Evolutionary conservation across 345 rosid genomes (phyloP).

Genomic region (Streptanthus diversifolius): DNA sequence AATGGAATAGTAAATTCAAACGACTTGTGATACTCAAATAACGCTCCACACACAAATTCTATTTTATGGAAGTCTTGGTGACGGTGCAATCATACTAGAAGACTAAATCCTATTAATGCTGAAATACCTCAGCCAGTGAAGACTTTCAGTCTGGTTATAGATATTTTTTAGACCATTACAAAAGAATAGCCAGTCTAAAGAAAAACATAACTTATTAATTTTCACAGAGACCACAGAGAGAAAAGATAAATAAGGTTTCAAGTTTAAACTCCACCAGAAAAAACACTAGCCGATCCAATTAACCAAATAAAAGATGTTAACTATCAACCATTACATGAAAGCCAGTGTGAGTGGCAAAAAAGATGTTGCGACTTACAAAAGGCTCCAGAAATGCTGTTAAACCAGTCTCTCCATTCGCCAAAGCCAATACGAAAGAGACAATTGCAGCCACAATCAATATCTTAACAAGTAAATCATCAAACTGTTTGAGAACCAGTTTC

Average conservation of each 20-base stretch:
- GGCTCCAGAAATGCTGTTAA: constrained; percentile 96
- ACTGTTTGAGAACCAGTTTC: constrained; percentile 95
- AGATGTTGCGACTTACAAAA: constrained; percentile 61
- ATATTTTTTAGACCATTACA: neutral
- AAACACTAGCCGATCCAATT: neutral
- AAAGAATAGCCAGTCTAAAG: neutral
- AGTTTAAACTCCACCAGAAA: neutral
- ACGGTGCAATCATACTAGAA: neutral
- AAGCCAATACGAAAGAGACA: constrained; percentile 81
- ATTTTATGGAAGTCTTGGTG: neutral
- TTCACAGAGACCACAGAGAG: neutral
- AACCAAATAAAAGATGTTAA: neutral
- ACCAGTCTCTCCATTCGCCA: constrained; percentile 96
- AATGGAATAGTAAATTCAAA: constrained; percentile 15
- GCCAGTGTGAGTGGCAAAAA: constrained; percentile 3
- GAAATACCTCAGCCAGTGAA: neutral
- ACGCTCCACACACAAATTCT: neutral
- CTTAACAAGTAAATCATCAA: constrained; percentile 97
- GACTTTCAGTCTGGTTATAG: neutral
- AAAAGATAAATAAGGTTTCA: neutral
- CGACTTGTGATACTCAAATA: constrained; percentile 5
- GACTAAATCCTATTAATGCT: neutral
- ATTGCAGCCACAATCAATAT: constrained; percentile 92
- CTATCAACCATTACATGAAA: neutral
- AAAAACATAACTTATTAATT: neutral